A percentile compares a stretch with the other conserved stretches of the same genome.
phyloP scores from a whole-genome alignment of 495 filamentous ascomycete species.

The Xylaria scruposa region DNA sequence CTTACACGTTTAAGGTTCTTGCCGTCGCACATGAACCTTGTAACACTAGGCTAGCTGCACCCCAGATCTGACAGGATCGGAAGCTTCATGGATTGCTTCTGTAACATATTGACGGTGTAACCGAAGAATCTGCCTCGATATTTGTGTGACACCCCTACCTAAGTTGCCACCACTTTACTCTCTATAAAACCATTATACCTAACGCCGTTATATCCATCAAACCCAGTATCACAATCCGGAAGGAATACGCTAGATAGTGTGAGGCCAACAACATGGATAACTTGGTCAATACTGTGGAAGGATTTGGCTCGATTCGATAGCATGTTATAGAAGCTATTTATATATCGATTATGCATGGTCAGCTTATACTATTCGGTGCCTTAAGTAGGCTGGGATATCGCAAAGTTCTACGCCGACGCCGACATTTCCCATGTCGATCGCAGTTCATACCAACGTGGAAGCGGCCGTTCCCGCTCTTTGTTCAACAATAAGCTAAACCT shows the following conservation, averaged over 20 bases:
- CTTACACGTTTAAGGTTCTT: background rate
- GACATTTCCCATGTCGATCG: background rate
- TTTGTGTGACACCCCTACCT: background rate
- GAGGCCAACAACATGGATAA: slow-evolving; percentile 9
- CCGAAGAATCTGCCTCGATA: slow-evolving; percentile 16
- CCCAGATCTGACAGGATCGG: slow-evolving; percentile 19
- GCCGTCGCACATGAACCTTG: background rate
- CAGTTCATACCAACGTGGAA: background rate
- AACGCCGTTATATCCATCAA: background rate
- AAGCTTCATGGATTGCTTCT: background rate
- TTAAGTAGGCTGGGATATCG: background rate
- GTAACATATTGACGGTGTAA: slow-evolving; percentile 10
- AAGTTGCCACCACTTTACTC: background rate
- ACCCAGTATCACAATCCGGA: background rate
- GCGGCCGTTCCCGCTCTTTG: background rate
- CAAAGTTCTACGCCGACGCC: background rate
- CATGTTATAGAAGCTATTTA: background rate
- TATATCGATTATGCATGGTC: background rate
- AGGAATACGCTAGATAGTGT: background rate
- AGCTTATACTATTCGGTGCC: background rate
- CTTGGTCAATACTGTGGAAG: background rate
- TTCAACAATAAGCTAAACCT: background rate
- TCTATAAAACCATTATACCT: background rate
- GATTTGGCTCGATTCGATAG: background rate
- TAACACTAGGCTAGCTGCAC: slow-evolving; percentile 16